Evolutionary conservation across 1,139 yeast species (phyloP), one percentile per base, ranked within the genome.

Genomic region (Pichia sp.): DNA sequence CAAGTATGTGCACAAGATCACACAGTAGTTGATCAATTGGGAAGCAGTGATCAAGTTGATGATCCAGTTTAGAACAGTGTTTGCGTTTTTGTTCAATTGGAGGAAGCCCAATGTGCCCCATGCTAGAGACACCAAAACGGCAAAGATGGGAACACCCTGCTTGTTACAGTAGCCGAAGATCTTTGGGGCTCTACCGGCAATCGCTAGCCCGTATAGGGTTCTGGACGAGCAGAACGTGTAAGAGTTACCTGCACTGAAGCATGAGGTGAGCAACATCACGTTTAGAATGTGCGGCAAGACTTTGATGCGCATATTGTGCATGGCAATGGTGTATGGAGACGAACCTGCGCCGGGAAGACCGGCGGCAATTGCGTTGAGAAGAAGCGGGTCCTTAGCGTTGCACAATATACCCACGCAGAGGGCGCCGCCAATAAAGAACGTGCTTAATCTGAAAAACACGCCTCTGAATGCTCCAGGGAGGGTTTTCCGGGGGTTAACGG

Each of bases 391-490:
- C 57, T 77, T 76, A 52, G 78, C 74, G 3, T 83, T 77, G 58
- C 82, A 79, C 6, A 81, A 74, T 52, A 81, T 80, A 45, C 87
- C 87, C 54, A 82, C 79, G 62, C 82, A 79, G 15, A 84, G 66
- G 49, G 84, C 77, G 50, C 87, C 84, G 29, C 84, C 79, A 55
- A 88, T 72, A 66, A 87, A 90, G 61, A 90, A 79, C 19, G 86
- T 70, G 0, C 87, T 80, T 64, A 90, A 75, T 62, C 96, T 77
- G 66, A 80, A 80, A 57, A 87, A 82, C 13, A 89, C 93, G 45
- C 87, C 87, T 66, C 82, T 86, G 72, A 82, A 88, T 3, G 96
- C 96, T 48, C 75, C 77, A 26, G 93, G 93, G 69, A 90, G 73
- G n/a, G 81, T 83, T 61, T 80, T 80, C 57, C 95, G 78, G 26